Evolutionary conservation across 306 rosid species (phyloP), one percentile per base, ranked within the genome.

Genomic region (Canavalia gladiata): DNA sequence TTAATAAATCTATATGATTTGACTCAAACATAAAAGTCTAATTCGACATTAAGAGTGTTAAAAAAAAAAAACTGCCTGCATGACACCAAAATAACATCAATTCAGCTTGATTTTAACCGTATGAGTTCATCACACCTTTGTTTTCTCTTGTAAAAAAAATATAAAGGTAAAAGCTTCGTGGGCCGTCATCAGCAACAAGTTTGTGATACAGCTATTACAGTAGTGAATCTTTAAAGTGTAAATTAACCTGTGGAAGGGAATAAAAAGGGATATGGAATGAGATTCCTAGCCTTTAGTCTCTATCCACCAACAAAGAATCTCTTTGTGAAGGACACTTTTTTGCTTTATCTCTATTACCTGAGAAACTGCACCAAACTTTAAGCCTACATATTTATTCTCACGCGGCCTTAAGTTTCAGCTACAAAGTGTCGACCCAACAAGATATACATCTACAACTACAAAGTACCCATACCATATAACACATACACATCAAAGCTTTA

Each of bases 281-380:
- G 92, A 72, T 91, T 89, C 93, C 75, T 45, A 71, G 70, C 30
- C 87, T 31, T 37, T 79, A 83, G 84, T 50, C 47, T 45, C 42
- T 10, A 37, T 41, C 87, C 88, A 69, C 83, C 37, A 37, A 41
- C 9, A 54, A 77, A 78, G 88, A 84, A 88, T 83, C 82, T 29
- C 85, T 45, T 78, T 81, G 30, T 7, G 8, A 76, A 43, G 18
- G 71, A 25, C 66, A 6, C 33, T 72, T 45, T 46, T 41, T 34
- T 41, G 73, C 83, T 76, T 84, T 76, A 33, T 84, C 43, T 10
- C 35, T 46, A 46, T 84, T 79, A 51, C 76, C 52, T 59, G 13
- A 33, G 75, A 81, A 57, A 76, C 50, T 74, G 56, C 57, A 43
- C 10, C 79, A 72, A 74, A 67, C 80, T 59, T 77, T 68, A 39